These are phyloP conservation scores for Iris pallida DNA, from an alignment of 116 monocot genomes.

Conservation along the genomic window DNA sequence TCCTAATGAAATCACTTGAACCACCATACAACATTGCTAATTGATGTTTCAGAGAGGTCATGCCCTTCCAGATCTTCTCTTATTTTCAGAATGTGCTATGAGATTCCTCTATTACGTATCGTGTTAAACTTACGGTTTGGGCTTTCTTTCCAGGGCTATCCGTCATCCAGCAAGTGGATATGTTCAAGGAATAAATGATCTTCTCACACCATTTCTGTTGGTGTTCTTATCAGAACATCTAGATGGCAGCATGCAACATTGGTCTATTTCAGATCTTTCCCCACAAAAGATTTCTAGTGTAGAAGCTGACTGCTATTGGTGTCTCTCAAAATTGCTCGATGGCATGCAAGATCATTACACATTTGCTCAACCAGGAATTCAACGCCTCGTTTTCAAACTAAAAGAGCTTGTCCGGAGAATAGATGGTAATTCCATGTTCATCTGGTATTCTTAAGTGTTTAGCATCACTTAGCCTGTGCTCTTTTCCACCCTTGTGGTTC, in stretches of 20 bases:
- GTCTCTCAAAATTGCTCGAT: constrained; percentile 96
- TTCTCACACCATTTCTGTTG: constrained; percentile 88
- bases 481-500: no score
- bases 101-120: no score
- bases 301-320: constrained; percentile 99
- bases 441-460: not conserved
- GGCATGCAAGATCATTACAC: constrained; percentile 99
- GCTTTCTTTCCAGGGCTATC: constrained; percentile 77
- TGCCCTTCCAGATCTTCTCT: no score
- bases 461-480: no score
- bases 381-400: constrained; percentile 89
- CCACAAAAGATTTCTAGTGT: constrained; percentile 60
- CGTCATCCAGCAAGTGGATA: constrained; percentile 99
- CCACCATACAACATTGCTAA: no score
- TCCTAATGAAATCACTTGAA: no score
- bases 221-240: constrained; percentile 93
- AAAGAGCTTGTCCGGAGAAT: constrained; percentile 88
- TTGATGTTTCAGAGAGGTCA: no score
- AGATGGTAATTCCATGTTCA: constrained; percentile 56
- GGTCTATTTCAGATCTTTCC: constrained; percentile 70
- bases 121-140: not conserved
- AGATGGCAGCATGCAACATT: constrained; percentile 69
- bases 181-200: constrained; percentile 99
- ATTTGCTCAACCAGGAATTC: constrained; percentile 99
- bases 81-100: no score